Base-by-base conservation (phyloP, 805 yeast species). In the Zygosaccharomyces bisporus region DNA sequence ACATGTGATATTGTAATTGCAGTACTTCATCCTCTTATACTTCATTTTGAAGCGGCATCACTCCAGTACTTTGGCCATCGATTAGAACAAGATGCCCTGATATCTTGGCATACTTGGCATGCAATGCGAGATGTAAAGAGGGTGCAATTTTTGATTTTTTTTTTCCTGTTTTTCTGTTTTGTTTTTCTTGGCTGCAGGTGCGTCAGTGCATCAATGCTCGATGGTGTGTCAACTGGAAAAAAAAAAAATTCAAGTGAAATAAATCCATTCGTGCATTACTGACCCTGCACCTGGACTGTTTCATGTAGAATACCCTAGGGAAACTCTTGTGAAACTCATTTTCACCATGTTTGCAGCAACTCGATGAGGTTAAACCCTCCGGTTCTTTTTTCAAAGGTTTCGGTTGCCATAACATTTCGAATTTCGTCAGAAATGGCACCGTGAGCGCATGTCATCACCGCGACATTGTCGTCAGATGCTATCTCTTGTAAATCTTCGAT, bases 301-400 rank as follows among this genome's bases (percentile, higher is more conserved):
- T 32, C 35, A 32, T 32, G 21, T 16, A n/a, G 25, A 6, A 21
- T 21, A 21, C 25, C 25, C 9, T 6, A 6, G 9, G 25, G 25
- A 21, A 21, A 21, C 25, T 21, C 25, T 21, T 21, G 24, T 8
- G 10, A 16, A 33, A 2, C 13, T n/a, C 8, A 4, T 4, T 51
- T 41, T 51, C 39, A 71, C 86, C 85, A 79, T 12, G 71, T 72
- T 61, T 80, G 83, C 35, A 79, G 59, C 51, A 77, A 80, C 58
- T 79, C 84, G 49, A 65, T 69, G 50, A 73, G 68, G 42, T 78
- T 83, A 12, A 79, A 66, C 47, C 79, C 62, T 2, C 40, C 31
- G 5, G 40, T 25, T 40, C 71, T 66, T 2, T 58, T 41, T 16
- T 57, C 52, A 14, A 52, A 57, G 18, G 53, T 47, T 45, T 67